These are phyloP conservation scores for Malus hybrid DNA, from an alignment of 331 rosid genomes.

Conservation along the genomic window DNA sequence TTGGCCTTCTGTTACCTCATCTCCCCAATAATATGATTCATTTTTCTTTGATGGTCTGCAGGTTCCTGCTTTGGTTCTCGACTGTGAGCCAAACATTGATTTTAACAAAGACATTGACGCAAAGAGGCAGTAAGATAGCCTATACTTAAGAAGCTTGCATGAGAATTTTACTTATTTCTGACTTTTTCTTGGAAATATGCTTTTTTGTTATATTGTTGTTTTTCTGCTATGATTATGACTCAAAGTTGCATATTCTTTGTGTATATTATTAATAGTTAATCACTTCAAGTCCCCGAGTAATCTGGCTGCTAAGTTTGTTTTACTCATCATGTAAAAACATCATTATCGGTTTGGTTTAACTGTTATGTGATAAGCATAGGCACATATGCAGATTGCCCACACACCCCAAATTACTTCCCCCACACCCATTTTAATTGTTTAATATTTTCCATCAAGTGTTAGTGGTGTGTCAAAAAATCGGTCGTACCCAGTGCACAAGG, in stretches of 20 bases:
- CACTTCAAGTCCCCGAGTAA: background rate
- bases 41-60: slow-evolving; percentile 22
- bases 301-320: background rate
- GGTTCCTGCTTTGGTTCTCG: slow-evolving; percentile 99
- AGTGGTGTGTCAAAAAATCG: no score
- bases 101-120: slow-evolving; percentile 95
- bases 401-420: no score
- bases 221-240: background rate
- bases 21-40: background rate
- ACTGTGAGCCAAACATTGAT: slow-evolving; percentile 98
- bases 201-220: background rate
- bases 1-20: background rate
- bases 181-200: background rate
- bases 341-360: background rate
- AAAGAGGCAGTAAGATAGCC: slow-evolving; percentile 74
- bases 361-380: background rate
- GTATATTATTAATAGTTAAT: background rate
- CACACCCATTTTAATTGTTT: no score
- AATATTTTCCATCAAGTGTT: no score
- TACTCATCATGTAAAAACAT: background rate
- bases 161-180: background rate
- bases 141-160: background rate
- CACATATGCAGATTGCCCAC: background rate
- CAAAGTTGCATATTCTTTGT: background rate
- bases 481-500: no score